Evolutionary conservation across 345 rosid species (phyloP), one percentile per base, ranked within the genome.

Genomic region (Acer negundo): DNA sequence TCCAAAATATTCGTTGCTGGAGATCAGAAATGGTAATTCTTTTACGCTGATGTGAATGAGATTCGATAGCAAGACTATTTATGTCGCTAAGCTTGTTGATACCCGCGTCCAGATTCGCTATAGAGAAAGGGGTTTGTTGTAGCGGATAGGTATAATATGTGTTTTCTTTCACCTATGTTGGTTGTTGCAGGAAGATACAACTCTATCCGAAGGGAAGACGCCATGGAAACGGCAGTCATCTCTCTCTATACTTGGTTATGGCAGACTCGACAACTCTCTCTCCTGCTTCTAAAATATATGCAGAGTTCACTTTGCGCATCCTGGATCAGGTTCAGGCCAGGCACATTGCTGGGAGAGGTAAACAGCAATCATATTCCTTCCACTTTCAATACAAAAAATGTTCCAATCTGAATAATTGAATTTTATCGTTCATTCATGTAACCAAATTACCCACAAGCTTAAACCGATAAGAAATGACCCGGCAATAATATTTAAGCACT

Each of bases 181-280:
- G n/a, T n/a, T n/a, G n/a, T n/a, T n/a, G n/a, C n/a, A n/a, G n/a
- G n/a, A n/a, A n/a, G 72, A 75, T 87, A 46, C 68, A 75, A 63
- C 69, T 87, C 58, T 79, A 79, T 83, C 88, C 87, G 0, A 66
- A 24, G 46, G 90, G 87, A 82, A 72, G 75, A 70, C 78, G 65
- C 28, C 59, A 15, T 16, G 87, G 87, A 67, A 23, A 65, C 1
- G 79, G 76, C 15, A 66, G 7, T 51, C 78, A 42, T 67, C 2
- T 87, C 35, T 79, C 88, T 40, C 66, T 87, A 7, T 85, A 77
- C 73, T 53, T 85, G 73, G 77, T 55, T 20, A 31, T 82, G 72
- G 89, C 70, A 11, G 83, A 80, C 20, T 24, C 79, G 7, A 31
- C 23, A 15, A 20, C 74, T 56, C 59, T 85, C n/a, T 47, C 82